Evolutionary conservation across 2,329 filamentous ascomycete species (phyloP).

Genomic region (Talaromyces sp.): DNA sequence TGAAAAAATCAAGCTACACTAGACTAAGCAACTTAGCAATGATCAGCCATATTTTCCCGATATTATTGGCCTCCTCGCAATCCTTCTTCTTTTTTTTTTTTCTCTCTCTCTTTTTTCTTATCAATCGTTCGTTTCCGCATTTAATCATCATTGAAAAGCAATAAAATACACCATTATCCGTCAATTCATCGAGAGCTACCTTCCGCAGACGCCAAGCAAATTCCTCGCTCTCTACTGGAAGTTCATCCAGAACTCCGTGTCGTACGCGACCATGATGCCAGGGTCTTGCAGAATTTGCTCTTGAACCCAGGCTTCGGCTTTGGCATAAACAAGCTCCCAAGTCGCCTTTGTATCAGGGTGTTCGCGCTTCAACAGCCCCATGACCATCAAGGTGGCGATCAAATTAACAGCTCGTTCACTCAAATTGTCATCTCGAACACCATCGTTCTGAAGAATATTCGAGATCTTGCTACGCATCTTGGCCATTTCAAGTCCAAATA

Average conservation of each 20-base stretch:
- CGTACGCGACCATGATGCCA: neutral
- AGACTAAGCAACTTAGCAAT: too few species aligned
- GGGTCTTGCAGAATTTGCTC: neutral
- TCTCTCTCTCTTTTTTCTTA: too few species aligned
- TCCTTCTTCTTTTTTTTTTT: too few species aligned
- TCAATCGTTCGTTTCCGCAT: too few species aligned
- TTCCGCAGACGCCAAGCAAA: too few species aligned
- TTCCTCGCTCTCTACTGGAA: too few species aligned
- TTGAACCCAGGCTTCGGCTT: conserved; percentile 19
- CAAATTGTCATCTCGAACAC: neutral
- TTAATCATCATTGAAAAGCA: too few species aligned
- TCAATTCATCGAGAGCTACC: too few species aligned
- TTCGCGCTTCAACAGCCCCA: conserved; percentile 12
- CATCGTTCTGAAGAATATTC: neutral
- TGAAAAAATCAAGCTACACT: too few species aligned
- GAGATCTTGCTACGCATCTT: neutral
- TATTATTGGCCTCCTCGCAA: too few species aligned
- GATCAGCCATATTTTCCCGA: too few species aligned
- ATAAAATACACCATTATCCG: too few species aligned
- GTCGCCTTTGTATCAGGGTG: neutral
- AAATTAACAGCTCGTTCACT: neutral
- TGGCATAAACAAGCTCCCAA: conserved; percentile 23
- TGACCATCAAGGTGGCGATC: conserved; percentile 18
- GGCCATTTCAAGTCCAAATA: conserved; percentile 16
- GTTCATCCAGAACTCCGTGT: neutral